Conservation (phyloP, 495 filamentous ascomycete genomes). For the Barbatosphaeria neglecta region DNA sequence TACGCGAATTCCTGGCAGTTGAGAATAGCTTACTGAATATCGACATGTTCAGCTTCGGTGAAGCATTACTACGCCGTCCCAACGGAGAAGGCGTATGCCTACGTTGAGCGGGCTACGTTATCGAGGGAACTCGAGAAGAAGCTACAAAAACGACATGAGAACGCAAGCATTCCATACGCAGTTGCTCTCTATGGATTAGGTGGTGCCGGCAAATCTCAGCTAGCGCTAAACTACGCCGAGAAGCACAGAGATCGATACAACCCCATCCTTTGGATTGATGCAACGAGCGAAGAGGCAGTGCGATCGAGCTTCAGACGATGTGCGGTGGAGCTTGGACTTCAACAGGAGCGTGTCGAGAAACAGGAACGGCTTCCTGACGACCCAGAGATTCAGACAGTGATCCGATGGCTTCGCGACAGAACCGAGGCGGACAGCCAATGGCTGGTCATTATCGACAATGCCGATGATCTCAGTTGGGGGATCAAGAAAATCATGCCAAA, state of each 20-base stretch:
- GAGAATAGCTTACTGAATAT: neutral
- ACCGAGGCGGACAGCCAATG: conserved; percentile 13
- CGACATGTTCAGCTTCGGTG: neutral
- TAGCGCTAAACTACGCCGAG: conserved; percentile 12
- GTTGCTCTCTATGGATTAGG: conserved; percentile 6
- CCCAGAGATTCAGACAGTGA: conserved; percentile 7
- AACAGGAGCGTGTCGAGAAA: conserved; percentile 7
- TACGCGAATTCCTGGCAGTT: neutral
- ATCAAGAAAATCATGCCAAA: conserved; percentile 14
- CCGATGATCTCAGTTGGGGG: conserved; percentile 13
- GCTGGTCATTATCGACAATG: conserved; percentile 18
- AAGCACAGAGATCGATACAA: conserved; percentile 9
- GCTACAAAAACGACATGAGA: conserved; percentile 5
- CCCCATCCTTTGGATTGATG: conserved; percentile 16
- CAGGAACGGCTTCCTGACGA: conserved; percentile 8
- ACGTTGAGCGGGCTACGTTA: conserved; percentile 4
- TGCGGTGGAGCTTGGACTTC: conserved; percentile 11
- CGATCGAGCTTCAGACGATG: conserved; percentile 16
- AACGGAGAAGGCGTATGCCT: conserved; percentile 6
- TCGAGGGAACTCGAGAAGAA: conserved; percentile 6
- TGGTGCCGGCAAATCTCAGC: conserved; percentile 10
- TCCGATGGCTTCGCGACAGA: conserved; percentile 12
- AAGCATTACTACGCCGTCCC: conserved; percentile 7
- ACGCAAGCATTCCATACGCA: conserved; percentile 6
- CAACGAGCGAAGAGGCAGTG: conserved; percentile 11